These are phyloP conservation scores for Cutaneotrichosporon sp. DNA, from an alignment of 1,284 basidiomycete species.

Conservation along the genomic window DNA sequence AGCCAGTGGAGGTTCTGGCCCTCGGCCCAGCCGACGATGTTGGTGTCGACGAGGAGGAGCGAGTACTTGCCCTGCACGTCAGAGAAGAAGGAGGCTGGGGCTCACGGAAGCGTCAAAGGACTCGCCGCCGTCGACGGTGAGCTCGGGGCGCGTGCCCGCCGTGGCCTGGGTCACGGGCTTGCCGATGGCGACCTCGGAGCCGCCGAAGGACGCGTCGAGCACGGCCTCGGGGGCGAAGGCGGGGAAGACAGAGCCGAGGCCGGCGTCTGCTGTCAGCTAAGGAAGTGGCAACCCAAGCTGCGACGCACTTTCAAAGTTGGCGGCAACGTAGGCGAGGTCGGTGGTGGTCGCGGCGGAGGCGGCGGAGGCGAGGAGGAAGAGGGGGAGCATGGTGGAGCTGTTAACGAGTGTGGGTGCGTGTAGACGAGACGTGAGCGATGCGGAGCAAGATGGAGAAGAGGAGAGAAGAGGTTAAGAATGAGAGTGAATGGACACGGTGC, in stretches of 20 bases:
- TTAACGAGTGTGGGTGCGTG: conserved; percentile 5
- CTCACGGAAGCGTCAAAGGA: neutral
- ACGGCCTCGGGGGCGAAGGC: conserved; percentile 6
- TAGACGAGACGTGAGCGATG: neutral
- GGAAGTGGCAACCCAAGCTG: too few relatives aligned
- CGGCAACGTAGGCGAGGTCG: conserved; percentile 10
- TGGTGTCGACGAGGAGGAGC: conserved; percentile 66
- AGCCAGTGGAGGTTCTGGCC: conserved; percentile 72
- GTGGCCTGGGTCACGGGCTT: conserved; percentile 3
- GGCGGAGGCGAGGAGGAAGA: conserved; percentile 11
- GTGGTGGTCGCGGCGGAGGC: conserved; percentile 3
- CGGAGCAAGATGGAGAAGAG: neutral
- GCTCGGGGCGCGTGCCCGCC: conserved; percentile 5
- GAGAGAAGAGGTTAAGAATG: neutral
- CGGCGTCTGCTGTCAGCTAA: neutral
- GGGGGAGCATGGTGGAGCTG: conserved; percentile 13
- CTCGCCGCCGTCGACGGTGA: conserved; percentile 1
- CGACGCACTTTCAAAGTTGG: conserved; percentile 15
- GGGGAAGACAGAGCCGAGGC: conserved; percentile 3
- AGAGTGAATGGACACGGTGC: neutral
- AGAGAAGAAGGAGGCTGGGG: too few relatives aligned
- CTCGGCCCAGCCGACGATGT: conserved; percentile 59
- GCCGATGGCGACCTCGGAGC: neutral
- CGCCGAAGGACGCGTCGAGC: conserved; percentile 3
- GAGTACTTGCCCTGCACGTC: conserved; percentile 7